These are phyloP conservation scores for Yamadazyma olivae DNA, from an alignment of 805 yeast genomes.

Conservation along the genomic window DNA sequence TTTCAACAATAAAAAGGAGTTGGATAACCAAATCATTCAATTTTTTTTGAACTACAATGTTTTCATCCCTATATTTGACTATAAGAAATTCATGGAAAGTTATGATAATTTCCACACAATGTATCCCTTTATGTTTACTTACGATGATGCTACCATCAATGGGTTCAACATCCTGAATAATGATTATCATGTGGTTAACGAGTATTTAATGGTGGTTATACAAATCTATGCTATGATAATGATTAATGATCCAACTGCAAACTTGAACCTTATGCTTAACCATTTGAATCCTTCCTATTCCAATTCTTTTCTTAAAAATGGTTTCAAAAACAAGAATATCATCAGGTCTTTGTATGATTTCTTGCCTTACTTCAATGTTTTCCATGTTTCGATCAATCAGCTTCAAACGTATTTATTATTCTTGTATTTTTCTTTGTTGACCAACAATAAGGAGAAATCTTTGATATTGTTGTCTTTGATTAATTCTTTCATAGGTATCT, in stretches of 20 bases:
- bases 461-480: conserved; percentile 35
- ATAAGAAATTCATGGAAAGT: conserved; percentile 49
- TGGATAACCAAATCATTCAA: conserved; percentile 47
- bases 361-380: conserved; percentile 46
- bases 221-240: conserved; percentile 51
- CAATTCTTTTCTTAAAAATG: conserved; percentile 6
- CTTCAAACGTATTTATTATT: conserved; percentile 49
- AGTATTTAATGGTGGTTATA: conserved; percentile 41
- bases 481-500: conserved; percentile 41
- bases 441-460: conserved; percentile 41
- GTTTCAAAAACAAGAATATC: conserved; percentile 21
- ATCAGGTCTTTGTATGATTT: conserved; percentile 42
- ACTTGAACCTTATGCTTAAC: conserved; percentile 38
- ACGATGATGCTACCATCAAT: conserved; percentile 44
- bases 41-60: conserved; percentile 53
- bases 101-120: conserved; percentile 47
- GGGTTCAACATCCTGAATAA: conserved; percentile 48
- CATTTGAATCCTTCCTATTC: conserved; percentile 33
- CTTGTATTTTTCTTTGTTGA: conserved; percentile 44
- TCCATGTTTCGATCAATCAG: conserved; percentile 45
- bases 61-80: conserved; percentile 54
- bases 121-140: conserved; percentile 47
- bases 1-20: conserved; percentile 33
- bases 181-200: conserved; percentile 40
- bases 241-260: conserved; percentile 46